phyloP scores from a whole-genome alignment of 1,284 basidiomycete species.

The Puccinia coronata region DNA sequence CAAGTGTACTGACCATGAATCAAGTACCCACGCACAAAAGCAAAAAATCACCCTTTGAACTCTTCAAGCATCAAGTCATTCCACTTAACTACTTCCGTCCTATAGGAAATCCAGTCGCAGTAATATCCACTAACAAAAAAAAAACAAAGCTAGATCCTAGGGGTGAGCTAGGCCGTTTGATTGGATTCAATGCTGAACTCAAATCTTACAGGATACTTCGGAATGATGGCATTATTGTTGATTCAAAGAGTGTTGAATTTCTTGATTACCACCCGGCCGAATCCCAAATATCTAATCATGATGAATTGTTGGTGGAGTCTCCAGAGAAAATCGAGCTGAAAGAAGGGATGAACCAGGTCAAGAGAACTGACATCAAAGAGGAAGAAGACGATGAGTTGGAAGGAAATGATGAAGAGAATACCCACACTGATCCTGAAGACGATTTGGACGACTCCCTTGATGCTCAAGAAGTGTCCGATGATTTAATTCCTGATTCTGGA shows the following conservation, averaged over 20 bases:
- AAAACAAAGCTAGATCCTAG: neutral
- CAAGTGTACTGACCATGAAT: slow-evolving; percentile 5
- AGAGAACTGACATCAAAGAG: neutral
- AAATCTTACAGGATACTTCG: neutral
- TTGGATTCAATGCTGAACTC: slow-evolving; percentile 7
- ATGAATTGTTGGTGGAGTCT: neutral
- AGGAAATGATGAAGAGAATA: neutral
- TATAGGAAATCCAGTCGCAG: neutral
- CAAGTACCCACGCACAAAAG: neutral
- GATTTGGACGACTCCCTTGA: neutral
- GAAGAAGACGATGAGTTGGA: neutral
- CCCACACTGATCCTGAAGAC: neutral
- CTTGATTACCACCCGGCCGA: neutral
- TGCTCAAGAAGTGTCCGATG: neutral
- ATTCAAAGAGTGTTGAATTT: slow-evolving; percentile 13
- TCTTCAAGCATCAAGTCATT: neutral
- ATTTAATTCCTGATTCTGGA: neutral
- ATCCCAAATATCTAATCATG: neutral
- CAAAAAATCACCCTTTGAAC: slow-evolving; percentile 9
- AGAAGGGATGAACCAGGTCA: neutral
- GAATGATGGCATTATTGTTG: neutral
- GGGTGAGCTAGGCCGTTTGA: neutral
- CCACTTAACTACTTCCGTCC: neutral
- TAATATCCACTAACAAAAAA: neutral
- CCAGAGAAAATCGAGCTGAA: neutral